Conservation (phyloP, 2,329 filamentous ascomycete genomes). For the Clonostachys solani region DNA sequence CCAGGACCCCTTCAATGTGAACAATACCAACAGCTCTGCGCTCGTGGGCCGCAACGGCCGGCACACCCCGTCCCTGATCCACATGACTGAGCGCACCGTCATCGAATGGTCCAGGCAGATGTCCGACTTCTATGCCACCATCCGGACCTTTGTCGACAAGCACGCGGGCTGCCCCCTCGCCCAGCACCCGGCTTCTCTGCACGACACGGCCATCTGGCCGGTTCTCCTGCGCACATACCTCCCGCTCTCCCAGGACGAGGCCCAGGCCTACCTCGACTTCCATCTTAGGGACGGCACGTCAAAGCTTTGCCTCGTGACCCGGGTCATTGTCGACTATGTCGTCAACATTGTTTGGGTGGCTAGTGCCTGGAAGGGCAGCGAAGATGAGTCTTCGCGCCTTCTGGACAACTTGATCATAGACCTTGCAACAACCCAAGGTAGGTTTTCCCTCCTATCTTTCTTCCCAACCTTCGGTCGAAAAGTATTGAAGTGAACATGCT, state of each 20-base stretch:
- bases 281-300: slow-evolving; percentile 31
- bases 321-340: slow-evolving; percentile 34
- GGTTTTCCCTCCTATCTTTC: not conserved
- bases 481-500: not conserved
- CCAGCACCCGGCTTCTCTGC: slow-evolving; percentile 17
- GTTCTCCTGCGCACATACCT: slow-evolving; percentile 29
- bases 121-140: slow-evolving; percentile 27
- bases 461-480: not conserved
- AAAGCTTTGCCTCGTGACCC: slow-evolving; percentile 36
- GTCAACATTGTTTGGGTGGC: slow-evolving; percentile 34
- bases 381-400: slow-evolving; percentile 5
- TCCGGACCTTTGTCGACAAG: slow-evolving; percentile 27
- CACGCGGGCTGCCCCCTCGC: slow-evolving; percentile 22
- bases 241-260: slow-evolving; percentile 29
- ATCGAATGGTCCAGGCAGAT: slow-evolving; percentile 26
- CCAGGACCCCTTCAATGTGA: no score
- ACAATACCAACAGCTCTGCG: no score
- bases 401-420: not conserved
- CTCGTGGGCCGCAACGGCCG: not conserved
- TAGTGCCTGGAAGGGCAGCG: slow-evolving; percentile 30
- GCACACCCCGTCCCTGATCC: slow-evolving; percentile 19
- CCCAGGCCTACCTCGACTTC: slow-evolving; percentile 32
- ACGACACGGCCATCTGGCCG: slow-evolving; percentile 24
- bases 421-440: slow-evolving; percentile 20
- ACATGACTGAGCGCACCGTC: slow-evolving; percentile 26